Percentiles rank a stretch among this genome's conserved stretches.
Conservation (phyloP, 1,284 basidiomycete genomes). For the Papiliotrema nemorosa region DNA sequence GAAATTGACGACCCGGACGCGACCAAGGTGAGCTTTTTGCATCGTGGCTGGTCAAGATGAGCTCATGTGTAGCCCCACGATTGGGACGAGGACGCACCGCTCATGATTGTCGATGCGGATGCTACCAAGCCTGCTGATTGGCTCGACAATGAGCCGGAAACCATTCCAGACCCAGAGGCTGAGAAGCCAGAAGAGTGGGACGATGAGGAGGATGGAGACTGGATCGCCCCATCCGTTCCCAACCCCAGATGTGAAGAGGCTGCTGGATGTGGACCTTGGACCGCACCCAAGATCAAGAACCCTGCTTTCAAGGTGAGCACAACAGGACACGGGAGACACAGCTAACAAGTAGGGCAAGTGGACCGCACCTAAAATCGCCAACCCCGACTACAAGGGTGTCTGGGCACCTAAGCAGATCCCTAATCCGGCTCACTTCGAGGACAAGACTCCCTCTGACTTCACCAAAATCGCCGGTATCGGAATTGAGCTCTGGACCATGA, state of each 20-base stretch:
- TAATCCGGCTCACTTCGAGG: slow-evolving; percentile 92
- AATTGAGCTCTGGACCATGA: slow-evolving; percentile 99
- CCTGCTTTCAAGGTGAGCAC: slow-evolving; percentile 68
- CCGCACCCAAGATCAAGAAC: slow-evolving; percentile 80
- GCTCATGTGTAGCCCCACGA: slow-evolving; percentile 64
- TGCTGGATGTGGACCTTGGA: slow-evolving; percentile 93
- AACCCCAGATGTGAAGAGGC: slow-evolving; percentile 88
- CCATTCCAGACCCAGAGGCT: slow-evolving; percentile 86
- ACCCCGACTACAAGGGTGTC: slow-evolving; percentile 94
- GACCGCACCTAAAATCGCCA: slow-evolving; percentile 88
- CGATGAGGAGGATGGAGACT: slow-evolving; percentile 97
- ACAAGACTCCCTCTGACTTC: slow-evolving; percentile 79
- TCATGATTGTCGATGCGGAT: slow-evolving; percentile 80
- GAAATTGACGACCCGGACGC: slow-evolving; percentile 82
- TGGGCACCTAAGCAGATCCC: slow-evolving; percentile 89
- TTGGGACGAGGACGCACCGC: slow-evolving; percentile 94
- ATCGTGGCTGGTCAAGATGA: neutral
- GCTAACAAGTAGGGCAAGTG: slow-evolving; percentile 69
- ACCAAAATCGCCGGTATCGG: slow-evolving; percentile 87
- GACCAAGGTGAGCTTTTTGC: slow-evolving; percentile 59
- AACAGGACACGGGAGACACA: slow-evolving; percentile 10
- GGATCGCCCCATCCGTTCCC: slow-evolving; percentile 81
- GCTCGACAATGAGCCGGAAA: slow-evolving; percentile 82
- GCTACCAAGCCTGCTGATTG: slow-evolving; percentile 91
- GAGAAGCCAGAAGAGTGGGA: slow-evolving; percentile 99